phyloP scores from a whole-genome alignment of 345 rosid species.

The Mangifera indica region DNA sequence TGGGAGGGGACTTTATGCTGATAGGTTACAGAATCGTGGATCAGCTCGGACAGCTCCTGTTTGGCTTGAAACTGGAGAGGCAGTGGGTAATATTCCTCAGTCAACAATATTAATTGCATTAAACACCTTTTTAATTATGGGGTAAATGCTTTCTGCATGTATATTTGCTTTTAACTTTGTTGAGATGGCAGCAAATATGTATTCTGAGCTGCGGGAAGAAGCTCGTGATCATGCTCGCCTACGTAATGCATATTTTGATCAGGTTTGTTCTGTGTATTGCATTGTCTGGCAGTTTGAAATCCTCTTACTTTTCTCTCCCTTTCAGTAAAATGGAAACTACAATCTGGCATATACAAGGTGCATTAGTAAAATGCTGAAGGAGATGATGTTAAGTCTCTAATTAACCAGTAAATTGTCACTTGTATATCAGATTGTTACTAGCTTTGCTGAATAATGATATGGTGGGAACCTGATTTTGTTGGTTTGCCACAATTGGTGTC shows the following conservation, averaged over 20 bases:
- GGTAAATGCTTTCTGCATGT: constrained; percentile 31
- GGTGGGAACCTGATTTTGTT: not conserved
- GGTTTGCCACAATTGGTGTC: not conserved
- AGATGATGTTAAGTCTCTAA: not conserved
- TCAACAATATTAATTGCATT: constrained; percentile 30
- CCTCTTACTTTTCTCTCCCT: not conserved
- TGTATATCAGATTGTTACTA: not conserved
- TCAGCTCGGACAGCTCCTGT: constrained; percentile 74
- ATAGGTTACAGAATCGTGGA: constrained; percentile 62
- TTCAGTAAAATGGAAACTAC: not conserved
- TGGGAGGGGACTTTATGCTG: constrained; percentile 62
- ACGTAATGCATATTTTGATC: constrained; percentile 85
- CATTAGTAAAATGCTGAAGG: not conserved
- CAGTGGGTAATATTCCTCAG: constrained; percentile 78
- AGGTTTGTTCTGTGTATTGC: constrained; percentile 48
- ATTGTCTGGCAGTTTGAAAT: not conserved
- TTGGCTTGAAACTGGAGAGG: constrained; percentile 99
- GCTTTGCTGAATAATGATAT: not conserved
- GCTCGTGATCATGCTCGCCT: constrained; percentile 91
- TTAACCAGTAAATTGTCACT: not conserved
- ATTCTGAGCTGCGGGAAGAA: constrained; percentile 85
- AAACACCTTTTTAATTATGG: constrained; percentile 24
- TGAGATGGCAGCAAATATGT: constrained; percentile 79
- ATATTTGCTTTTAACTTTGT: constrained; percentile 46
- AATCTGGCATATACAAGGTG: not conserved